Conservation (phyloP, 352 stramenopile species). For the Phytophthora hybrid region DNA sequence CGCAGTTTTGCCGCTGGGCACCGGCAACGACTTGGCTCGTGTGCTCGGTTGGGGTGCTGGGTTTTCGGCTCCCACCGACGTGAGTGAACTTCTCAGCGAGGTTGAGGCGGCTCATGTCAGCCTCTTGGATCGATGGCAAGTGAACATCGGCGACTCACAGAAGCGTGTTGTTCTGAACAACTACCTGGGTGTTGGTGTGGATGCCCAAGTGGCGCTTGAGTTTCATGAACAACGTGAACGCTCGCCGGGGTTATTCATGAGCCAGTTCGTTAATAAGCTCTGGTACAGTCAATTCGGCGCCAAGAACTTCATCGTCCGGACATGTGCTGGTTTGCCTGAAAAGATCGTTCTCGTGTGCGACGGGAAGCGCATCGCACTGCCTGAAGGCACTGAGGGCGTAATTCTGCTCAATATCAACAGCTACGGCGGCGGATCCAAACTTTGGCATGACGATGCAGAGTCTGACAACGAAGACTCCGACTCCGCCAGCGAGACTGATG, state of each 20-base stretch:
- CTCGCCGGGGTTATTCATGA: constrained; percentile 90
- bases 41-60: constrained; percentile 95
- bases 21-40: constrained; percentile 95
- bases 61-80: constrained; percentile 74
- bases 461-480: constrained; percentile 66
- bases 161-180: constrained; percentile 82
- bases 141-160: constrained; percentile 69
- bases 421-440: constrained; percentile 86
- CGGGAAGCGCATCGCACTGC: constrained; percentile 72
- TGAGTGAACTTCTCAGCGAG: constrained; percentile 75
- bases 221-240: constrained; percentile 92
- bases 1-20: constrained; percentile 95
- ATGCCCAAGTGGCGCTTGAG: constrained; percentile 90
- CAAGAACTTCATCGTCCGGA: constrained; percentile 89
- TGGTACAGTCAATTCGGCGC: constrained; percentile 92
- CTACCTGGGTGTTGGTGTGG: constrained; percentile 89
- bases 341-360: constrained; percentile 88
- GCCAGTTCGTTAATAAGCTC: constrained; percentile 92
- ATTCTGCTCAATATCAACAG: constrained; percentile 93
- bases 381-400: constrained; percentile 81
- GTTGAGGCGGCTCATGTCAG: constrained; percentile 80
- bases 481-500: constrained; percentile 50
- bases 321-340: constrained; percentile 75
- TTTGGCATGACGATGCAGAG: constrained; percentile 88
- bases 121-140: constrained; percentile 78